These are phyloP conservation scores for Colletotrichum limetticola DNA, from an alignment of 2,329 filamentous ascomycete species.

Conservation along the genomic window DNA sequence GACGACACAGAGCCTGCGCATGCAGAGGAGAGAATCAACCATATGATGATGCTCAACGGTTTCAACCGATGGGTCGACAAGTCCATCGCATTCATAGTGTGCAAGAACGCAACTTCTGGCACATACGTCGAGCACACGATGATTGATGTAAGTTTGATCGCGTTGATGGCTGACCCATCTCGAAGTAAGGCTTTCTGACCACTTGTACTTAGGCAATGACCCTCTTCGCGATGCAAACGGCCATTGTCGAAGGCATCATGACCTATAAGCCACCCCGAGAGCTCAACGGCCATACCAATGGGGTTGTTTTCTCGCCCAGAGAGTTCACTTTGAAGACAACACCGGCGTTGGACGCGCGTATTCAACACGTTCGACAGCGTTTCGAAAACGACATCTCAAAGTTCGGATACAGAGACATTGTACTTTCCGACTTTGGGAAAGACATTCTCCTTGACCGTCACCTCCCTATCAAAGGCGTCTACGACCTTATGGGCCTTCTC, in stretches of 20 bases:
- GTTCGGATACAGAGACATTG: constrained; percentile 28
- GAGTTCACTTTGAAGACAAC: not conserved
- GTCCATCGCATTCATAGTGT: constrained; percentile 38
- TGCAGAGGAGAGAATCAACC: constrained; percentile 18
- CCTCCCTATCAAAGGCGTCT: constrained; percentile 33
- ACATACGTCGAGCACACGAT: constrained; percentile 38
- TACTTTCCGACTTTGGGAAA: constrained; percentile 25
- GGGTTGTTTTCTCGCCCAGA: not conserved
- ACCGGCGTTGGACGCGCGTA: constrained; percentile 29
- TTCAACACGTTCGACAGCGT: constrained; percentile 28
- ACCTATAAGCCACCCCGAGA: not conserved
- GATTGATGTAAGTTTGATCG: constrained; percentile 36
- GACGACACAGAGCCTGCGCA: constrained; percentile 38
- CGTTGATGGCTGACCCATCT: constrained; percentile 8
- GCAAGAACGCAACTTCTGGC: constrained; percentile 38
- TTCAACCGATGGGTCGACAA: constrained; percentile 44
- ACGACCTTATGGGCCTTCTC: constrained; percentile 37
- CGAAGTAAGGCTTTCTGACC: not conserved
- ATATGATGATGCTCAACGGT: constrained; percentile 34
- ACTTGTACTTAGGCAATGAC: not conserved
- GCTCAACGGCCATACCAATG: not conserved
- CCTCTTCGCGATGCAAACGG: constrained; percentile 23
- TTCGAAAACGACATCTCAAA: constrained; percentile 15
- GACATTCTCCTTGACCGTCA: constrained; percentile 11
- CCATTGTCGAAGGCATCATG: not conserved